Evolutionary conservation across 2,329 filamentous ascomycete genomes (phyloP).

Genomic region (Aspergillus flavus): DNA sequence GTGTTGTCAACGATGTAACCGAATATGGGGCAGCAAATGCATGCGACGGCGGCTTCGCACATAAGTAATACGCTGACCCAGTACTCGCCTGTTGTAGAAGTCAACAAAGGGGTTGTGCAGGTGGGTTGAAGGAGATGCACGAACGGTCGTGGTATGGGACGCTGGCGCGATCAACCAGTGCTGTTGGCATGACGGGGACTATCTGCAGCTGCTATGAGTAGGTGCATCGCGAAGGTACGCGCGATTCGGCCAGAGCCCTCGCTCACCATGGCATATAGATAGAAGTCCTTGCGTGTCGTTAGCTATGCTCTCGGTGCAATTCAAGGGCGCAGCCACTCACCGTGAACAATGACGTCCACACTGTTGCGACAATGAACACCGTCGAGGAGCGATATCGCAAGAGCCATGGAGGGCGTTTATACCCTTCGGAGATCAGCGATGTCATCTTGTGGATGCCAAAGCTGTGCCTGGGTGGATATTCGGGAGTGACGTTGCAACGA

Average conservation of each 20-base stretch:
- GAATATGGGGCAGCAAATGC: slow-evolving; percentile 32
- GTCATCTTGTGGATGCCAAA: not conserved
- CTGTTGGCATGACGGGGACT: slow-evolving; percentile 34
- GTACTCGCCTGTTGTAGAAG: slow-evolving; percentile 25
- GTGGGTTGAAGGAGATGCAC: not conserved
- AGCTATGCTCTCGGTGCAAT: not conserved
- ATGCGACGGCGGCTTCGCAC: slow-evolving; percentile 29
- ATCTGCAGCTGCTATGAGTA: slow-evolving; percentile 21
- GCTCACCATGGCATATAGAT: slow-evolving; percentile 35
- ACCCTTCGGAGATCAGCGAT: not conserved
- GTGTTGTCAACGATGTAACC: slow-evolving; percentile 32
- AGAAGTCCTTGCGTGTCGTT: slow-evolving; percentile 25
- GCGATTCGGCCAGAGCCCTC: not conserved
- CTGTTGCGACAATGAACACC: slow-evolving; percentile 60
- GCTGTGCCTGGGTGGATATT: not conserved
- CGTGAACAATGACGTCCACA: slow-evolving; percentile 42
- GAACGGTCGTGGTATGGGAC: slow-evolving; percentile 29
- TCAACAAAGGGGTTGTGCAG: not conserved
- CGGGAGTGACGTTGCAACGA: not conserved
- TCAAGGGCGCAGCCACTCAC: slow-evolving; percentile 17
- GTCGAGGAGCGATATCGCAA: slow-evolving; percentile 60
- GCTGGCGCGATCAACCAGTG: slow-evolving; percentile 27
- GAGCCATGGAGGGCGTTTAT: slow-evolving; percentile 26
- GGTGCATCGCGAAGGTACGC: not conserved
- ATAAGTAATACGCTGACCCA: slow-evolving; percentile 35